Evolutionary conservation across 495 filamentous ascomycete species (phyloP).

Genomic region (Lasiosphaeria ovina): DNA sequence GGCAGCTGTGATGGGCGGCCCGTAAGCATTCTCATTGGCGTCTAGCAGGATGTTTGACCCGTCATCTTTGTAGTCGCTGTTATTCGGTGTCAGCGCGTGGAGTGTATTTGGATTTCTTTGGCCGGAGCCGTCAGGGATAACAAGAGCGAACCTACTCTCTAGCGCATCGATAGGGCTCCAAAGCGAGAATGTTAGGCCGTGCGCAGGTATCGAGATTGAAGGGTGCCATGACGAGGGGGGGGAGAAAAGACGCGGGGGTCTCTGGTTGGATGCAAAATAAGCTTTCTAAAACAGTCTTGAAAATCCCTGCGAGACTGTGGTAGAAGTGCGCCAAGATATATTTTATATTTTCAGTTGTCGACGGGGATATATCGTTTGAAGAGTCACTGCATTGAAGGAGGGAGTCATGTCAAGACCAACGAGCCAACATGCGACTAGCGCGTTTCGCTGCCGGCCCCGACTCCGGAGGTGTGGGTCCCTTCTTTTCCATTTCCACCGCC

Average conservation of each 20-base stretch:
- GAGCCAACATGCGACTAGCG: conserved; percentile 7
- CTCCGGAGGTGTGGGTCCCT: conserved; percentile 29
- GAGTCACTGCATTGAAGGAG: conserved; percentile 17
- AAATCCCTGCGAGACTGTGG: no score
- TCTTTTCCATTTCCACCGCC: background rate
- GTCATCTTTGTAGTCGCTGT: conserved; percentile 97
- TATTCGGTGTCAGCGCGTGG: background rate
- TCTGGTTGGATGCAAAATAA: no score
- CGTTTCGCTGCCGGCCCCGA: conserved; percentile 17
- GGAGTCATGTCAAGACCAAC: conserved; percentile 16
- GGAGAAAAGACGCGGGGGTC: background rate
- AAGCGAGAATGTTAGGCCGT: conserved; percentile 74
- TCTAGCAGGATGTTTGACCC: conserved; percentile 95
- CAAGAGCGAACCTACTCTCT: conserved; percentile 60
- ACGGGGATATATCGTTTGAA: conserved; percentile 4
- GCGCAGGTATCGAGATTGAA: conserved; percentile 82
- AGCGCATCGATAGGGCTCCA: conserved; percentile 82
- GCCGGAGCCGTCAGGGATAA: background rate
- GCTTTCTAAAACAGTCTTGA: no score
- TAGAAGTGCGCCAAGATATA: no score
- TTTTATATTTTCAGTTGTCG: no score
- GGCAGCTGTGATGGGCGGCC: conserved; percentile 54
- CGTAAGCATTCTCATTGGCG: conserved; percentile 96
- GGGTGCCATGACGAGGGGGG: conserved; percentile 38
- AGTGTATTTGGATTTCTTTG: no score